A percentile compares a stretch with the other conserved stretches of the same genome.
Evolutionary conservation across 345 rosid species (phyloP).

Genomic region (Melaleuca alternifolia): DNA sequence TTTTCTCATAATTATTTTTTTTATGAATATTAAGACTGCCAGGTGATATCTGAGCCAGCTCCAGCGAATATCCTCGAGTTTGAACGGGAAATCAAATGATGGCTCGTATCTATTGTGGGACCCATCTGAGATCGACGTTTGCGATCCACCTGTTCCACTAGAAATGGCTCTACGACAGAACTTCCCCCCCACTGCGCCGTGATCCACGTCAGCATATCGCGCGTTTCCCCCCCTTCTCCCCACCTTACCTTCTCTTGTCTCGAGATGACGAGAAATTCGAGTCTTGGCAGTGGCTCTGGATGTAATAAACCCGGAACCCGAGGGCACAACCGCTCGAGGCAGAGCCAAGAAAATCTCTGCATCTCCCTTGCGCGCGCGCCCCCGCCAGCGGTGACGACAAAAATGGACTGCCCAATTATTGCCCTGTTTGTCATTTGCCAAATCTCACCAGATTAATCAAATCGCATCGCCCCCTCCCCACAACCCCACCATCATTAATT

Average conservation of each 20-base stretch:
- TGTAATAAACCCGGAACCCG: not conserved
- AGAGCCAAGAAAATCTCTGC: not conserved
- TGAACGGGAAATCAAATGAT: not conserved
- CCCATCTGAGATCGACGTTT: not conserved
- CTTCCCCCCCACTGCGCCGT: not conserved
- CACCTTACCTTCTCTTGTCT: not conserved
- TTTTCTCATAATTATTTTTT: not conserved
- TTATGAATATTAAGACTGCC: not conserved
- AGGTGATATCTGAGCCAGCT: not conserved
- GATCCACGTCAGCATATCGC: not conserved
- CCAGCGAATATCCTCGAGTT: fast-evolving
- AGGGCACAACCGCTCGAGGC: not conserved
- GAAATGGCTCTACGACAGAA: not conserved
- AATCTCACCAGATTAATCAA: not conserved
- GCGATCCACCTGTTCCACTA: not conserved
- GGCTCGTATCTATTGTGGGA: not conserved
- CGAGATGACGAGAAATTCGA: not conserved
- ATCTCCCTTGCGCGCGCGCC: fast-evolving
- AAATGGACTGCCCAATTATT: not conserved
- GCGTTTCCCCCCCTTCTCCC: not conserved
- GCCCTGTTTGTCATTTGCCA: not conserved
- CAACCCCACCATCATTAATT: not conserved
- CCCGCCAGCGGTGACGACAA: not conserved
- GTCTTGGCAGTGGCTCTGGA: not conserved
- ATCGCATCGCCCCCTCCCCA: no score